phyloP scores from a whole-genome alignment of 2,329 filamentous ascomycete genomes.

The Cordyceps tenuipes region DNA sequence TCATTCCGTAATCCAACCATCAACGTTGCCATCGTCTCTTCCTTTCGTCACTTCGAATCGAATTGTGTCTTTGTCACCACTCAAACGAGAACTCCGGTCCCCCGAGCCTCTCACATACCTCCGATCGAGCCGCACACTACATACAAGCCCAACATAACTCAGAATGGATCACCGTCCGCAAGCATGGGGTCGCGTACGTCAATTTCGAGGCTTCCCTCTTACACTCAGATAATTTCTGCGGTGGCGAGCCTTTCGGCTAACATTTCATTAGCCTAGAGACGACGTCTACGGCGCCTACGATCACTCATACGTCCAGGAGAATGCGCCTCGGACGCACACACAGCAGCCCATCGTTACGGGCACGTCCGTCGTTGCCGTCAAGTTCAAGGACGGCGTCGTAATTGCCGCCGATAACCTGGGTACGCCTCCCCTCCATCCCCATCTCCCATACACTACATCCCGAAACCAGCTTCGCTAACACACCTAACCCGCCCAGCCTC shows the following conservation, averaged over 20 bases:
- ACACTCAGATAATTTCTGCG: neutral
- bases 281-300: slow-evolving; percentile 96
- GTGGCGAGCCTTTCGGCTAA: neutral
- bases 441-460: neutral
- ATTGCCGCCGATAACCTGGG: slow-evolving; percentile 96
- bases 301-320: slow-evolving; percentile 67
- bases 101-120: neutral
- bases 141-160: slow-evolving; percentile 11
- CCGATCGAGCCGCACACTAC: neutral
- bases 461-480: neutral
- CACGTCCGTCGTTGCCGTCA: slow-evolving; percentile 88
- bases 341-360: slow-evolving; percentile 91
- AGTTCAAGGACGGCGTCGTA: slow-evolving; percentile 93
- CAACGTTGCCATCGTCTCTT: neutral
- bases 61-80: neutral
- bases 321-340: slow-evolving; percentile 72
- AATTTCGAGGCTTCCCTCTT: neutral
- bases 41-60: neutral
- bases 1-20: slow-evolving; percentile 5
- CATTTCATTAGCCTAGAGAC: slow-evolving; percentile 74
- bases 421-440: slow-evolving; percentile 31
- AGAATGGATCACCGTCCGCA: slow-evolving; percentile 65
- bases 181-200: slow-evolving; percentile 62
- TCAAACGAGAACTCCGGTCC: neutral
- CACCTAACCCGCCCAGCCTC: slow-evolving; percentile 53